phyloP scores from a whole-genome alignment of 352 stramenopile species.

The Pythium grandisporangium region DNA sequence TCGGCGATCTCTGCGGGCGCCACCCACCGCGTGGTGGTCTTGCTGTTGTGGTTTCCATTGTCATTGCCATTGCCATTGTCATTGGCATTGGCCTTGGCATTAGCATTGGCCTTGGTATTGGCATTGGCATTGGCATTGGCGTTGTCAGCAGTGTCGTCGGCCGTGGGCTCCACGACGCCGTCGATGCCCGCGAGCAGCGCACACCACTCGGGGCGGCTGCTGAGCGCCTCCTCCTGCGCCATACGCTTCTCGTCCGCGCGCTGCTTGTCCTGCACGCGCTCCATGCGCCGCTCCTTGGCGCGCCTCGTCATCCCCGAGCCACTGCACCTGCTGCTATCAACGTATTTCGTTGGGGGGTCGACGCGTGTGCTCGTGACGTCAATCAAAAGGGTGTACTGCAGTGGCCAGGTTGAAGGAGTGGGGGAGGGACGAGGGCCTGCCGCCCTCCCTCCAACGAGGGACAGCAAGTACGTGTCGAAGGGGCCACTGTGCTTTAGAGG shows the following conservation, averaged over 20 bases:
- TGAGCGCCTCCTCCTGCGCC: conserved; percentile 30
- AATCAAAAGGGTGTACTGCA: no score
- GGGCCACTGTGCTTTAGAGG: not conserved
- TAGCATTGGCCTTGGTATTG: not conserved
- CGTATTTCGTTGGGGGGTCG: no score
- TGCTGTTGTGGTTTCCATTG: no score
- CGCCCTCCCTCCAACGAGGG: no score
- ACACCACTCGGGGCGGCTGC: conserved; percentile 34
- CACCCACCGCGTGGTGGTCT: no score
- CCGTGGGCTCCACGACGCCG: conserved; percentile 8
- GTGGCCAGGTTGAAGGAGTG: no score
- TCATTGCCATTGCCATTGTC: no score
- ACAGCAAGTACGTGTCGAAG: no score
- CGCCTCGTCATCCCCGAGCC: conserved; percentile 61
- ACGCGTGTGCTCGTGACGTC: no score
- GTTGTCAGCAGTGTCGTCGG: conserved; percentile 8
- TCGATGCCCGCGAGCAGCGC: conserved; percentile 56
- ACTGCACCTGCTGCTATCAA: no score
- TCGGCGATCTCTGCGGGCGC: conserved; percentile 21
- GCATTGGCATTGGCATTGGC: not conserved
- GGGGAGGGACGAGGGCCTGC: no score
- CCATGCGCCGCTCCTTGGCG: conserved; percentile 58
- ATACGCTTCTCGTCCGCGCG: conserved; percentile 24
- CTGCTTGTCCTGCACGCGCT: conserved; percentile 54
- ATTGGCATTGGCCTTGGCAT: no score